Evolutionary conservation across 345 rosid genomes (phyloP).

Genomic region (Citrus inodora): DNA sequence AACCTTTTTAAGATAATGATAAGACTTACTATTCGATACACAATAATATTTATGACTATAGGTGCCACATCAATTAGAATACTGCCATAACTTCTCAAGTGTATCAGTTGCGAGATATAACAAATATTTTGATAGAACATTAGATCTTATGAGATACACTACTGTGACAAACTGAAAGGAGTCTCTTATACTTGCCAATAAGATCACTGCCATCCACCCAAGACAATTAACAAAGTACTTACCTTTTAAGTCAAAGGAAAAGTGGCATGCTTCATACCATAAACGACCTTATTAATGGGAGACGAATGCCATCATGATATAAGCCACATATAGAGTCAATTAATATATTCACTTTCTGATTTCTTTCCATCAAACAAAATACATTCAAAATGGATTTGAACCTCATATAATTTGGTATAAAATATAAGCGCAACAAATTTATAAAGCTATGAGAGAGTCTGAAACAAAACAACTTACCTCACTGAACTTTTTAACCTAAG

Average conservation of each 20-base stretch:
- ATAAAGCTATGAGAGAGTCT: background rate
- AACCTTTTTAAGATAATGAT: no score
- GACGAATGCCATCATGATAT: background rate
- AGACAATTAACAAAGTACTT: background rate
- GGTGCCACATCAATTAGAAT: no score
- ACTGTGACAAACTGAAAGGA: no score
- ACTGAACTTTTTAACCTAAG: conserved; percentile 10
- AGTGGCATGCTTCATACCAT: background rate
- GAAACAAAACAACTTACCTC: conserved; percentile 5
- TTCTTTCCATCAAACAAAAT: conserved; percentile 1
- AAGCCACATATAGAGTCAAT: background rate
- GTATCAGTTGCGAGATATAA: no score
- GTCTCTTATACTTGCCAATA: no score
- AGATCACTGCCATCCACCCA: background rate
- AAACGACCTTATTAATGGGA: background rate
- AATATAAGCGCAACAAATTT: background rate
- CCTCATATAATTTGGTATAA: background rate
- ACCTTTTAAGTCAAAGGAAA: background rate
- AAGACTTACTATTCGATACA: no score
- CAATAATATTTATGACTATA: no score
- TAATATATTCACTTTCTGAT: background rate
- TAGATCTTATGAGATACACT: no score
- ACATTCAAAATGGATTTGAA: background rate
- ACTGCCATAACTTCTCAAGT: no score
- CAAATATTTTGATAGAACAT: no score